Conservation (phyloP, 352 stramenopile species). For the Phytophthora ohioensis region DNA sequence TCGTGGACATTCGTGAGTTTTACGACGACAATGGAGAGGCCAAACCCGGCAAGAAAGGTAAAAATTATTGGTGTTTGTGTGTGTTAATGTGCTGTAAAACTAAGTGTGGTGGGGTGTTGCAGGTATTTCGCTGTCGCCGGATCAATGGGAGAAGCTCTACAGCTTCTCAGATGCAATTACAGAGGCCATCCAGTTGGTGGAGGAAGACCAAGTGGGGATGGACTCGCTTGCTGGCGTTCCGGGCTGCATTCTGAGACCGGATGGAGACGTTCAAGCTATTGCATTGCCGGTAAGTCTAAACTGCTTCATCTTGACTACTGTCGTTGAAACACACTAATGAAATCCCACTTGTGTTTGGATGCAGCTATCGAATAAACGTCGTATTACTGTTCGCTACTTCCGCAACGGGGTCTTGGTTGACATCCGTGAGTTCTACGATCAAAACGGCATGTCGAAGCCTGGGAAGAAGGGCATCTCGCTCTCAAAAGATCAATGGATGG, state of each 20-base stretch:
- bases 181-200: conserved; percentile 54
- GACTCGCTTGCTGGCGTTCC: conserved; percentile 42
- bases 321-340: conserved; percentile 2
- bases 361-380: conserved; percentile 66
- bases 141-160: conserved; percentile 67
- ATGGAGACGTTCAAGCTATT: conserved; percentile 54
- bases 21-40: conserved; percentile 67
- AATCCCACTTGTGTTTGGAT: conserved; percentile 10
- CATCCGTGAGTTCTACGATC: conserved; percentile 79
- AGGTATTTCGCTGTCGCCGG: conserved; percentile 67
- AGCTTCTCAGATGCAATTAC: conserved; percentile 46
- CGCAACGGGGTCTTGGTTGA: conserved; percentile 62
- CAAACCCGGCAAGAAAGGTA: conserved; percentile 85
- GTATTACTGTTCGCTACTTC: conserved; percentile 62
- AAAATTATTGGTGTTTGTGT: neutral
- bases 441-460: conserved; percentile 61
- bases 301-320: neutral
- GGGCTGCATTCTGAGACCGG: conserved; percentile 41
- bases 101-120: neutral
- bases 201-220: conserved; percentile 50
- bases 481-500: conserved; percentile 70
- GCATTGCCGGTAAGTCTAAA: conserved; percentile 57
- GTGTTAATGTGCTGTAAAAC: neutral
- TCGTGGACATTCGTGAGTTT: conserved; percentile 83
- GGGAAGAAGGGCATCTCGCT: conserved; percentile 86